Evolutionary conservation across 2,329 filamentous ascomycete species (phyloP), one percentile per base, ranked within the genome.

Genomic region (Microsporum ferrugineum): DNA sequence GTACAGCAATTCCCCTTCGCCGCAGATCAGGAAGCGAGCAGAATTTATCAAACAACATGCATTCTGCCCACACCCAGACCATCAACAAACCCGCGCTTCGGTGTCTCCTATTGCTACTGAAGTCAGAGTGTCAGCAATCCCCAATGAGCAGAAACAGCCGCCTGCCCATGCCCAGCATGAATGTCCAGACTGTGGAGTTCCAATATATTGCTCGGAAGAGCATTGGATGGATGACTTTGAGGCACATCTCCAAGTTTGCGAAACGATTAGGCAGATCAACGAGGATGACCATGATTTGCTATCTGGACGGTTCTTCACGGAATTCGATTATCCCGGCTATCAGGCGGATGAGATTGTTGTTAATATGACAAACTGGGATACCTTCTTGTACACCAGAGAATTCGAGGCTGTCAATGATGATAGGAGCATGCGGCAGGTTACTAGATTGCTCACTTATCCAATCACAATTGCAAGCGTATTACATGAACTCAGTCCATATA

Each of bases 281-380:
- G 94, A 99, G 76, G 94, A 99, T 71, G 94, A 99, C 68, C 95
- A 99, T 71, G 94, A 99, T 73, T 76, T 99, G 66, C 82, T 88
- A 58, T 96, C 90, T 17, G 94, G 94, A 2, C 84, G 94, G 33
- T 88, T 90, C 73, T 99, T 99, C 75, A 87, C 88, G 12, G 95
- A 99, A 73, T 97, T 95, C 70, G 85, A 91, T 64, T 95, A 96
- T 71, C 91, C 94, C 0, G 89, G 88, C 12, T 81, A 86, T 60
- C 91, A 96, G 76, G 85, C 96, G 72, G 91, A 96, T 66, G 92
- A 96, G 72, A 89, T 91, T 38, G 81, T 94, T 66, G 84, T 96
- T 66, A 99, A 99, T 75, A 91, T 99, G 88, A 95, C 88, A 49
- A 99, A 95, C 73, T 99, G 94, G 94, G 94, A 99, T 74, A 97